Percentiles rank a stretch among this genome's conserved stretches.
Evolutionary conservation across 2,329 filamentous ascomycete species (phyloP).

Genomic region (Sporothrix brunneoviolacea): DNA sequence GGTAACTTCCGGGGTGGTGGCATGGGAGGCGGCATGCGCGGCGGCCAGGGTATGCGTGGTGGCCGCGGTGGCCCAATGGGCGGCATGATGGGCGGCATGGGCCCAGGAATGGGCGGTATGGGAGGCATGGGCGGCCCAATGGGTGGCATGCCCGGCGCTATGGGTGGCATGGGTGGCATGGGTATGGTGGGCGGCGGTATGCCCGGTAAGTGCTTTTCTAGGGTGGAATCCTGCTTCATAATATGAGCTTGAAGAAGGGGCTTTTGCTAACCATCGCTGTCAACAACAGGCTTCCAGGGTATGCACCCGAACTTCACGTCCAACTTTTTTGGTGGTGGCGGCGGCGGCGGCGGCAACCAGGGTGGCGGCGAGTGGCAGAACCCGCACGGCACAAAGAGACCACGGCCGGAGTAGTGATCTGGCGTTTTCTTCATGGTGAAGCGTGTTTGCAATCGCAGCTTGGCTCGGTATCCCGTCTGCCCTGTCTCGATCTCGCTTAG

Average conservation of each 20-base stretch:
- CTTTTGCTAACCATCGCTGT: neutral
- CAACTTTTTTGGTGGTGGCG: constrained; percentile 53
- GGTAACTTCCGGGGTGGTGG: constrained; percentile 42
- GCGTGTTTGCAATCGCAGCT: too few relatives aligned
- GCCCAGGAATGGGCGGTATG: constrained; percentile 45
- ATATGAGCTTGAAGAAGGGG: neutral
- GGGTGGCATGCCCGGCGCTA: constrained; percentile 38
- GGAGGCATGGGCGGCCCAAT: constrained; percentile 35
- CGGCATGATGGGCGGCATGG: constrained; percentile 28
- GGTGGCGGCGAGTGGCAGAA: constrained; percentile 62
- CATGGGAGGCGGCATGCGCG: constrained; percentile 43
- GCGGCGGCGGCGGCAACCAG: constrained; percentile 34
- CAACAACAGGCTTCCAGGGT: constrained; percentile 53
- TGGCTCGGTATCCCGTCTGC: too few relatives aligned
- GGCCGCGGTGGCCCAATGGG: constrained; percentile 36
- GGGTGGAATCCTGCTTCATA: neutral
- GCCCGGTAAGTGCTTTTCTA: constrained; percentile 41
- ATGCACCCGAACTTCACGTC: constrained; percentile 67
- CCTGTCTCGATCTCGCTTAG: too few relatives aligned
- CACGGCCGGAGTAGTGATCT: constrained; percentile 49
- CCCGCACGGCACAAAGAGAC: constrained; percentile 73
- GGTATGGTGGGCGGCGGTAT: constrained; percentile 41
- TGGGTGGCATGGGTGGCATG: constrained; percentile 43
- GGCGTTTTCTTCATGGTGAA: neutral
- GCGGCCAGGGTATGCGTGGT: constrained; percentile 41